Percentiles rank a stretch among this genome's conserved stretches.
Evolutionary conservation across 768 basidiomycete species (phyloP).

Genomic region (Pulveroboletus sp.): DNA sequence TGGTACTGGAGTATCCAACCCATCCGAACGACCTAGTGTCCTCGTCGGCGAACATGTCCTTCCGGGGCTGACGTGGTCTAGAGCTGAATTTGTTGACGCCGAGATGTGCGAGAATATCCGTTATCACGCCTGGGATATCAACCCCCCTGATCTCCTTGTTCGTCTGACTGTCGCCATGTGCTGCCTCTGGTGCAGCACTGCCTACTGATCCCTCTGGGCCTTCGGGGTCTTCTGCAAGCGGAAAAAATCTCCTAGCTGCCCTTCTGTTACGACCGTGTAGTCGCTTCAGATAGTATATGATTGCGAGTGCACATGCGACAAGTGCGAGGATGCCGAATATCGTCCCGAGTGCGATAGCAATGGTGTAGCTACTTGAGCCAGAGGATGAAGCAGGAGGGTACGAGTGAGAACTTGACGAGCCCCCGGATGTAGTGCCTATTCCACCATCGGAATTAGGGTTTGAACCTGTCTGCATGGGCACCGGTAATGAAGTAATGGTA

Average conservation of each 20-base stretch:
- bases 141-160: background rate
- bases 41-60: slow-evolving; percentile 78
- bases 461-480: slow-evolving; percentile 30
- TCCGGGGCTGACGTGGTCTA: slow-evolving; percentile 32
- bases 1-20: slow-evolving; percentile 11
- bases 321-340: slow-evolving; percentile 58
- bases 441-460: slow-evolving; percentile 6
- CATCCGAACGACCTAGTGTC: slow-evolving; percentile 50
- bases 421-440: slow-evolving; percentile 5
- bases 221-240: slow-evolving; percentile 20
- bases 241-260: slow-evolving; percentile 11
- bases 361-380: slow-evolving; percentile 24
- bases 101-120: slow-evolving; percentile 19
- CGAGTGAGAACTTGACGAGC: slow-evolving; percentile 13
- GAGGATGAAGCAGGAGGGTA: slow-evolving; percentile 8
- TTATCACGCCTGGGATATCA: slow-evolving; percentile 5
- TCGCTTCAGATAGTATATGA: slow-evolving; percentile 44
- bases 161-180: slow-evolving; percentile 1
- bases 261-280: slow-evolving; percentile 8
- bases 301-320: slow-evolving; percentile 37
- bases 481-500: slow-evolving; percentile 32
- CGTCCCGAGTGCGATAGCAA: slow-evolving; percentile 58
- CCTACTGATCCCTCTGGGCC: slow-evolving; percentile 3
- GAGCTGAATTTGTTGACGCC: slow-evolving; percentile 17
- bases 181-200: slow-evolving; percentile 5